Evolutionary conservation across 805 yeast genomes (phyloP), one percentile per base, ranked within the genome.

Genomic region (Metschnikowia peoriensis): DNA sequence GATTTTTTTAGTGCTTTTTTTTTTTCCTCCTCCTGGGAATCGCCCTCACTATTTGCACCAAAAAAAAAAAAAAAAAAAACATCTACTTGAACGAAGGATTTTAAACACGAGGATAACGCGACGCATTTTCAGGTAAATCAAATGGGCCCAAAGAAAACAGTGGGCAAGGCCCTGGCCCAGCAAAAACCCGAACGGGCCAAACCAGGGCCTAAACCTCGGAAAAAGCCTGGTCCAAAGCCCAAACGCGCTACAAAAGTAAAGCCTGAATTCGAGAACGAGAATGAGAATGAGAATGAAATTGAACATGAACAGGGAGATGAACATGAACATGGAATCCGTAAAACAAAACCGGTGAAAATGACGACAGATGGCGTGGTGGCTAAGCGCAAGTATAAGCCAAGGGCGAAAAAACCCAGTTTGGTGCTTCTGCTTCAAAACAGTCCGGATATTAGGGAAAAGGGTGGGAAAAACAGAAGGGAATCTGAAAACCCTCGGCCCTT

Each of bases 341-440:
- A 27, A n/a, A 48, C 42, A 9, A 41, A 38, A 28, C 41, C 45
- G 37, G 29, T 28, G n/a, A 40, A 16, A 32, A 37, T 12, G 15
- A 1, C 47, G 7, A 27, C 11, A 15, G 40, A 17, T 38, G 38
- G 22, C 12, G 28, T 11, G 6, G 29, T 38, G 38, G 16, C 41
- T 29, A 50, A 45, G 41, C 35, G 47, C 15, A 15, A 38, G 2
- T 29, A 41, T 6, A 50, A 41, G 38, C 32, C 38, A 14, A 42
- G 50, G 40, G 37, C 32, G 14, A 50, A 50, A 28, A 46, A 41
- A 34, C 53, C 34, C 6, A 45, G 47, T 11, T 49, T 50, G 27
- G 22, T 50, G 6, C 44, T 50, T 17, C 38, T 43, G 35, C 46
- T 50, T 9, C 57, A 54, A 47, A 49, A 47, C 38, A 54, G 57